Percentiles rank a stretch among this genome's conserved stretches.
Conservation (phyloP, 1,284 basidiomycete genomes). For the Cryptococcus amylolentus region DNA sequence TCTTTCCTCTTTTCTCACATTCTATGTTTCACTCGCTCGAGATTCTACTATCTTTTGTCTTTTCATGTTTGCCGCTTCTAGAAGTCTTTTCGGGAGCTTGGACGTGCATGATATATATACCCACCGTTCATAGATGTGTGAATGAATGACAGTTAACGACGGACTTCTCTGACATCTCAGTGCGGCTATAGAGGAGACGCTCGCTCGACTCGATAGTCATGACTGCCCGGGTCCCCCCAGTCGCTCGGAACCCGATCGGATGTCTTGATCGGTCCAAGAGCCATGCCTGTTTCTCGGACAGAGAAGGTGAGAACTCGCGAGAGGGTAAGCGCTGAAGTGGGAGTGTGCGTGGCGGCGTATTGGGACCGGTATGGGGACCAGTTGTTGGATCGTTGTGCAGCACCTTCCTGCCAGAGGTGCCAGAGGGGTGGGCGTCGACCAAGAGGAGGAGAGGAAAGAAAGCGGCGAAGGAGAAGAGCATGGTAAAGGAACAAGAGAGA, state of each 20-base stretch:
- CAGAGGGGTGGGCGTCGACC: conserved; percentile 1
- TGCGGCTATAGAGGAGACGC: too few relatives aligned
- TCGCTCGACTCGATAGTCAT: too few relatives aligned
- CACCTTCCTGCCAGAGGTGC: neutral
- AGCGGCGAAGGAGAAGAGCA: neutral
- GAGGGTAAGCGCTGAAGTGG: conserved; percentile 14
- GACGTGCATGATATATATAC: too few relatives aligned
- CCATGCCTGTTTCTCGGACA: conserved; percentile 31
- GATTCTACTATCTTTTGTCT: neutral
- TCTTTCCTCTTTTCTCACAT: neutral
- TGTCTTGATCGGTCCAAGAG: conserved; percentile 13
- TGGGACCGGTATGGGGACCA: neutral
- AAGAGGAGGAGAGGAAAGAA: conserved; percentile 8
- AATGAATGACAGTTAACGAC: too few relatives aligned
- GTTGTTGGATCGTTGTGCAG: too few relatives aligned
- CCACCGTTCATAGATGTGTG: too few relatives aligned
- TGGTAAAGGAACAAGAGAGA: neutral
- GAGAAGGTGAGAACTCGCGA: conserved; percentile 29
- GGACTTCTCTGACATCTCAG: too few relatives aligned
- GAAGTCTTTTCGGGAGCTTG: neutral
- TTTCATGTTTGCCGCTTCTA: neutral
- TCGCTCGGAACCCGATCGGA: too few relatives aligned
- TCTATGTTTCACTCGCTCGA: neutral
- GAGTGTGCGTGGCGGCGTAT: conserved; percentile 4
- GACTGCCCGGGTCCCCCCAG: too few relatives aligned